These are phyloP conservation scores for Mycena rosella DNA, from an alignment of 768 basidiomycete genomes.

Conservation along the genomic window DNA sequence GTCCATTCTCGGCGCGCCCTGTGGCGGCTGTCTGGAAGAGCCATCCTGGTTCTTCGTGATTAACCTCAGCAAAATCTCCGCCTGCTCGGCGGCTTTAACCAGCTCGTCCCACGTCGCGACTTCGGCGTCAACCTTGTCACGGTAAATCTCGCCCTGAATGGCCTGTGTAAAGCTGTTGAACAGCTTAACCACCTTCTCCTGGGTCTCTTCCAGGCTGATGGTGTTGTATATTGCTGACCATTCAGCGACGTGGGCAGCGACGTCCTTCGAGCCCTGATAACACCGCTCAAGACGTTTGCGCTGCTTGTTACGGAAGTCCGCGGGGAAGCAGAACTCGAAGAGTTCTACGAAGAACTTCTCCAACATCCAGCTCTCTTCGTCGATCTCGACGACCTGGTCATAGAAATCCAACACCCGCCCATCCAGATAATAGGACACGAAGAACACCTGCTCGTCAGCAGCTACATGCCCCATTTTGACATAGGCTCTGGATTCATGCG, in stretches of 20 bases:
- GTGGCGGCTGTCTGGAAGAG: neutral
- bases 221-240: conserved; percentile 37
- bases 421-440: conserved; percentile 42
- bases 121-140: neutral
- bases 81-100: neutral
- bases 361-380: conserved; percentile 39
- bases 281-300: neutral
- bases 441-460: conserved; percentile 31
- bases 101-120: neutral
- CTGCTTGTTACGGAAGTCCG: conserved; percentile 33
- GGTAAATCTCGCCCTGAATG: neutral
- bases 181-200: conserved; percentile 32
- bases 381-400: conserved; percentile 35
- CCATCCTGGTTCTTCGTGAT: neutral
- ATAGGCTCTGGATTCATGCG: neutral
- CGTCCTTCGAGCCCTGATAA: conserved; percentile 9
- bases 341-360: conserved; percentile 46
- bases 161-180: conserved; percentile 38
- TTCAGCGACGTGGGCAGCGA: conserved; percentile 41
- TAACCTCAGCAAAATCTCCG: neutral
- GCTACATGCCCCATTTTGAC: conserved; percentile 26
- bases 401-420: conserved; percentile 47
- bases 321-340: conserved; percentile 53
- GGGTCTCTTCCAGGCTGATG: conserved; percentile 32
- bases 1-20: neutral